Conservation (phyloP, 2,329 filamentous ascomycete species). For the Aspergillus alliaceus region DNA sequence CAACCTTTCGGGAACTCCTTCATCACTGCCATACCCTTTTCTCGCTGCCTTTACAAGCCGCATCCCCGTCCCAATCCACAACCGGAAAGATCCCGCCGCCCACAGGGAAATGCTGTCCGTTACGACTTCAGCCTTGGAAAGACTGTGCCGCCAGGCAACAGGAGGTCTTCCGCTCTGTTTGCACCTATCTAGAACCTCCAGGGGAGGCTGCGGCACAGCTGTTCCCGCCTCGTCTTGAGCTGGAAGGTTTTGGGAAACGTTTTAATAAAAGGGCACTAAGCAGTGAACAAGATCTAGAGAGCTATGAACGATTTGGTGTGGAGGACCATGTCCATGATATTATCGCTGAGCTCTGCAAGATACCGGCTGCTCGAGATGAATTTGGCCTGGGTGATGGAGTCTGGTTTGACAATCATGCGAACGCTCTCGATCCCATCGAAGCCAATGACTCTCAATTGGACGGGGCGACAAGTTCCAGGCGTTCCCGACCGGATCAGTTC, state of each 20-base stretch:
- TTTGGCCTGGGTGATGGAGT: constrained; percentile 21
- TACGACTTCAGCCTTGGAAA: constrained; percentile 17
- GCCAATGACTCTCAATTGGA: neutral
- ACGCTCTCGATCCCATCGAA: constrained; percentile 20
- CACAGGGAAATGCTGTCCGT: constrained; percentile 25
- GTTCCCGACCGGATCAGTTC: constrained; percentile 20
- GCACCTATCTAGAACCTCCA: constrained; percentile 14
- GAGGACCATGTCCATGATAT: constrained; percentile 25
- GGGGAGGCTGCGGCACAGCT: neutral
- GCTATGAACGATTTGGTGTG: constrained; percentile 22
- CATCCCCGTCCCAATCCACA: constrained; percentile 18
- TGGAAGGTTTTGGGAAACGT: constrained; percentile 11
- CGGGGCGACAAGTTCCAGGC: constrained; percentile 6
- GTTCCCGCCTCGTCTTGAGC: constrained; percentile 13
- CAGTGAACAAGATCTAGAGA: constrained; percentile 19
- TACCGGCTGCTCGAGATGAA: constrained; percentile 17
- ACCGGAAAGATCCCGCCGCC: constrained; percentile 21
- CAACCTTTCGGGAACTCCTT: constrained; percentile 21
- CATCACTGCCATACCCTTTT: constrained; percentile 19
- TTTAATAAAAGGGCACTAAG: constrained; percentile 11
- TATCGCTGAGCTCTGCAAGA: constrained; percentile 22
- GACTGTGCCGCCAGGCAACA: constrained; percentile 19
- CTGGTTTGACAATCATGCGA: constrained; percentile 21
- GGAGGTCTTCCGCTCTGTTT: constrained; percentile 22
- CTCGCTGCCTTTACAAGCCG: constrained; percentile 15